Evolutionary conservation across 345 rosid genomes (phyloP).

Genomic region (Gossypium arboreum): DNA sequence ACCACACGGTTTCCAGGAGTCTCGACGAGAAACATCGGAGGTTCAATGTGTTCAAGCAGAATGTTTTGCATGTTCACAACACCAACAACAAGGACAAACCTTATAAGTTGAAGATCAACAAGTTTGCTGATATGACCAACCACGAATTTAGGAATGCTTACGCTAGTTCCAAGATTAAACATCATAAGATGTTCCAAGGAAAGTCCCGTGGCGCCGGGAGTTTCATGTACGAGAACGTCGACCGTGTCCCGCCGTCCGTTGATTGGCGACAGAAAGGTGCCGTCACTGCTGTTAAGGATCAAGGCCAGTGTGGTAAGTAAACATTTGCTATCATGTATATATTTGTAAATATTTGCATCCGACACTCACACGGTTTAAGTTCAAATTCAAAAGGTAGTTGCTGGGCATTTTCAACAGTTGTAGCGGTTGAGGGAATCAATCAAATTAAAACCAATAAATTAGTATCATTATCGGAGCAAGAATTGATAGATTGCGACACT

Average conservation of each 20-base stretch:
- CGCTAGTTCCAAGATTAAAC: constrained; percentile 72
- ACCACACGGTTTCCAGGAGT: constrained; percentile 64
- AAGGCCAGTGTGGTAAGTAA: constrained; percentile 74
- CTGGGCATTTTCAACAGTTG: constrained; percentile 78
- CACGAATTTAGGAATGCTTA: constrained; percentile 56
- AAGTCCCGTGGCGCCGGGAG: constrained; percentile 26
- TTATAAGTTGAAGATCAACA: constrained; percentile 80
- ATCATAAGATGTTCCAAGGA: constrained; percentile 59
- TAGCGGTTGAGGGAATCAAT: constrained; percentile 70
- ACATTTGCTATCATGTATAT: not conserved
- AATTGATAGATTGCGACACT: constrained; percentile 65
- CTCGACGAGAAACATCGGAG: constrained; percentile 60
- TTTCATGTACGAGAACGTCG: constrained; percentile 58
- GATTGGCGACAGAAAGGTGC: constrained; percentile 87
- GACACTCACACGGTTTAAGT: too few species aligned
- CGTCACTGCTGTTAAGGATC: constrained; percentile 69
- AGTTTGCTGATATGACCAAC: constrained; percentile 82
- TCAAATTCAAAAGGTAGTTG: constrained; percentile 52
- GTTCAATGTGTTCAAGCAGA: constrained; percentile 75
- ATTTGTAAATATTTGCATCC: too few species aligned
- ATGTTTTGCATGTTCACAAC: constrained; percentile 63
- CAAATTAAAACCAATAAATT: constrained; percentile 51
- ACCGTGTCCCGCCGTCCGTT: constrained; percentile 37
- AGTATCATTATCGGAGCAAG: constrained; percentile 67
- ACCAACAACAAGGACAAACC: constrained; percentile 66